These are phyloP conservation scores for Eustoma russellianum DNA, from an alignment of 257 asterid genomes.

Conservation along the genomic window DNA sequence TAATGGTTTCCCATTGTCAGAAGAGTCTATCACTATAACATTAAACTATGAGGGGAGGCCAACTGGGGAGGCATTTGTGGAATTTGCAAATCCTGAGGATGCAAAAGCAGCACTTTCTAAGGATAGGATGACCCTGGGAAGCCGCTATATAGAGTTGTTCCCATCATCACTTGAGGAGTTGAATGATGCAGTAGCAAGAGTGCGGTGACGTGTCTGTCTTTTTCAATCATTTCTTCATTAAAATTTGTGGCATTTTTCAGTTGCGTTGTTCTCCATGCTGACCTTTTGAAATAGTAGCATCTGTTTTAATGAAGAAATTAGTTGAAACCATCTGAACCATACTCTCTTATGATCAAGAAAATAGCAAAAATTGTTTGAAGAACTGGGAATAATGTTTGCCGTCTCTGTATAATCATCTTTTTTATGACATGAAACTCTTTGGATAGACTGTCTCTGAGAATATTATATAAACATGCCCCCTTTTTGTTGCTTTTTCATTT, in stretches of 20 bases:
- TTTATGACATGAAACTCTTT: too few species aligned
- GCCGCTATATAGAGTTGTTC: conserved; percentile 76
- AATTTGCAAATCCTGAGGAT: conserved; percentile 57
- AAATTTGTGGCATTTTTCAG: background rate
- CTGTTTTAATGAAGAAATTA: too few species aligned
- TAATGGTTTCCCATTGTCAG: conserved; percentile 47
- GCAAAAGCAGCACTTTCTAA: conserved; percentile 71
- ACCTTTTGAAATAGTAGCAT: too few species aligned
- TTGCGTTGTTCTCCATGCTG: background rate
- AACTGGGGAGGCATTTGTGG: conserved; percentile 91
- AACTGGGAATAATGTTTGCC: too few species aligned
- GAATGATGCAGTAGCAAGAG: conserved; percentile 50
- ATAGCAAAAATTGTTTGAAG: too few species aligned
- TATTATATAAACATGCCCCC: too few species aligned
- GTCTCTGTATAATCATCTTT: too few species aligned
- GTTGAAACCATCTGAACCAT: too few species aligned
- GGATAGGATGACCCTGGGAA: conserved; percentile 92
- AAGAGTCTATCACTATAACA: conserved; percentile 55
- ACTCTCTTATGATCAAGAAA: too few species aligned
- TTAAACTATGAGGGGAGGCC: conserved; percentile 62
- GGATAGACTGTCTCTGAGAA: too few species aligned
- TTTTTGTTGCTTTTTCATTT: too few species aligned
- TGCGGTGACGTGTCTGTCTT: conserved; percentile 30
- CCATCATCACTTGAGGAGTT: conserved; percentile 58
- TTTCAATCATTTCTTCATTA: background rate